A percentile compares a stretch with the other conserved stretches of the same genome.
Conservation (phyloP, 2,329 filamentous ascomycete genomes). For the Colletotrichum salicis region DNA sequence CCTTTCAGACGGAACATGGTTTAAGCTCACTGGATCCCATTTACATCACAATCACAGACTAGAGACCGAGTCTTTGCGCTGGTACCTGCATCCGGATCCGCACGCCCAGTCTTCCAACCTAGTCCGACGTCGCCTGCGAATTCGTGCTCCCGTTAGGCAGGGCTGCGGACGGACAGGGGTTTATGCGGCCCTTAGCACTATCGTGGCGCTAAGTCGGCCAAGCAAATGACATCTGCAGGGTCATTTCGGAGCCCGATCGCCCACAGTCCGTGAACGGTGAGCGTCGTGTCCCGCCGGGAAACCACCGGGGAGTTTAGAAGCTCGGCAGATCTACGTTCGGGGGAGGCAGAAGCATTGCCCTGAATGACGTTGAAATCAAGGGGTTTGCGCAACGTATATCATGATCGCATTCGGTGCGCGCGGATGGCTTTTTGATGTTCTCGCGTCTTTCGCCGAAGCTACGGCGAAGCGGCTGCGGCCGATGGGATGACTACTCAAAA, state of each 20-base stretch:
- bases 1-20: slow-evolving; percentile 25
- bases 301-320: background rate
- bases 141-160: background rate
- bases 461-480: background rate
- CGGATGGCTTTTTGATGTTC: background rate
- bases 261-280: background rate
- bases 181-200: background rate
- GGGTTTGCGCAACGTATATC: background rate
- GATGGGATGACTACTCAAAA: background rate
- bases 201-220: background rate
- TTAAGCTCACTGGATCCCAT: background rate
- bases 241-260: background rate
- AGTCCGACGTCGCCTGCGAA: background rate
- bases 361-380: background rate
- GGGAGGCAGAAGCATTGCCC: background rate
- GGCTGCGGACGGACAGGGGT: background rate
- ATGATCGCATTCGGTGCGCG: background rate
- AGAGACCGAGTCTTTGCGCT: background rate
- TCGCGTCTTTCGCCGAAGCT: background rate
- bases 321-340: slow-evolving; percentile 4
- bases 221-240: slow-evolving; percentile 6
- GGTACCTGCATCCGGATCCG: background rate
- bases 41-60: background rate
- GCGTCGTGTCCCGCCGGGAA: background rate
- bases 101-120: background rate